phyloP scores from a whole-genome alignment of 805 yeast genomes.

The Myxozyma vanderwaltii region DNA sequence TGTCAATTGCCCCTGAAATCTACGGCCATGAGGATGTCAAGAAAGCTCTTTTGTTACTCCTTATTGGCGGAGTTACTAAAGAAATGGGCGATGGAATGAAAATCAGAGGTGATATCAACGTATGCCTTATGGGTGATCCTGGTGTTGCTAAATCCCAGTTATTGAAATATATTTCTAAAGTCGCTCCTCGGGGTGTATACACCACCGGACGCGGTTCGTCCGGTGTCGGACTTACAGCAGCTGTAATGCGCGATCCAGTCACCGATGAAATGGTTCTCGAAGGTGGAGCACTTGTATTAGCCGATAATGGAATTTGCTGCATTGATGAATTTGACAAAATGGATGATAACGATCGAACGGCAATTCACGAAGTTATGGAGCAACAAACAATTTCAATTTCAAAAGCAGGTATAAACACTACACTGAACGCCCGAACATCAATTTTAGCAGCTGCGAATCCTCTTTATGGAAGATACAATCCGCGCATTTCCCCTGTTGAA shows the following conservation, averaged over 20 bases:
- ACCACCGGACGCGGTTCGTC: conserved; percentile 99
- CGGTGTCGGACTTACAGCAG: conserved; percentile 98
- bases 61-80: conserved; percentile 95
- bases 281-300: conserved; percentile 96
- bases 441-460: conserved; percentile 99
- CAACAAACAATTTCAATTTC: conserved; percentile 97
- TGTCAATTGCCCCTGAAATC: conserved; percentile 96
- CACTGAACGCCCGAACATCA: conserved; percentile 92
- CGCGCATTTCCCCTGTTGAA: conserved; percentile 85
- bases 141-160: conserved; percentile 99
- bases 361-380: conserved; percentile 99
- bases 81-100: conserved; percentile 95
- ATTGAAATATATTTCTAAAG: conserved; percentile 83
- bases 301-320: conserved; percentile 97
- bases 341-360: conserved; percentile 96
- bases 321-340: conserved; percentile 98
- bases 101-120: conserved; percentile 95
- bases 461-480: conserved; percentile 89
- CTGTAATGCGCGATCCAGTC: conserved; percentile 98
- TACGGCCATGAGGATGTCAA: conserved; percentile 92
- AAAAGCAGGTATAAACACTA: conserved; percentile 96
- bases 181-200: conserved; percentile 95
- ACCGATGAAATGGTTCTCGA: conserved; percentile 98
- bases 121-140: conserved; percentile 98
- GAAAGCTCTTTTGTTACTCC: conserved; percentile 77